These are phyloP conservation scores for Leucogyrophana mollusca DNA, from an alignment of 768 basidiomycete species.

Conservation along the genomic window DNA sequence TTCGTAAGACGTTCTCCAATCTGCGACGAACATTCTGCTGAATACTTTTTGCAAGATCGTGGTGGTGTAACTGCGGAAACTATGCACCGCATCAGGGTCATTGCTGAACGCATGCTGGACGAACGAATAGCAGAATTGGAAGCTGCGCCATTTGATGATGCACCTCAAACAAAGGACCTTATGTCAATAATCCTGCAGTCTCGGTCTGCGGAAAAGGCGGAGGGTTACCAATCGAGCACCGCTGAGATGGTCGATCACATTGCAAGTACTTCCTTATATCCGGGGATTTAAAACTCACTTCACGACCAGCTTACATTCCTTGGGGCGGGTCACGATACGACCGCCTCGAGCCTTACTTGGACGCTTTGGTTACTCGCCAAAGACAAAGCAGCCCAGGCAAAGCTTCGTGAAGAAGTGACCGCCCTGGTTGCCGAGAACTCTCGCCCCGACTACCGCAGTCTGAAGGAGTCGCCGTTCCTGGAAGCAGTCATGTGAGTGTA, in stretches of 20 bases:
- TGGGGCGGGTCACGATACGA: slow-evolving; percentile 38
- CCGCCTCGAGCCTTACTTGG: slow-evolving; percentile 15
- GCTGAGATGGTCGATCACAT: slow-evolving; percentile 53
- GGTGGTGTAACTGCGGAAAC: slow-evolving; percentile 31
- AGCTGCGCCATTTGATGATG: slow-evolving; percentile 32
- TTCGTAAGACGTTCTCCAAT: too few species aligned
- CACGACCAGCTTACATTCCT: slow-evolving; percentile 42
- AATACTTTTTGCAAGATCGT: slow-evolving; percentile 31
- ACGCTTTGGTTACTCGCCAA: slow-evolving; percentile 55
- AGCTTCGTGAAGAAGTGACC: slow-evolving; percentile 52
- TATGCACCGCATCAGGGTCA: slow-evolving; percentile 41
- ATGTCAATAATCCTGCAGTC: slow-evolving; percentile 51
- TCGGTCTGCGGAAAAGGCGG: slow-evolving; percentile 35
- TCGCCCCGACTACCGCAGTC: slow-evolving; percentile 11
- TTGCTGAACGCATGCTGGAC: slow-evolving; percentile 39
- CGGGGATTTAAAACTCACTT: too few species aligned
- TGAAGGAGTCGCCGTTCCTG: slow-evolving; percentile 11
- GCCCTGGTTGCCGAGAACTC: slow-evolving; percentile 29
- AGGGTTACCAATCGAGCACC: slow-evolving; percentile 43
- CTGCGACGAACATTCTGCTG: slow-evolving; percentile 32
- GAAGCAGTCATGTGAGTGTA: slow-evolving; percentile 14
- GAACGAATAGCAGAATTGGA: slow-evolving; percentile 38
- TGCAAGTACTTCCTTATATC: slow-evolving; percentile 23
- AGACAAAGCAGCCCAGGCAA: slow-evolving; percentile 45
- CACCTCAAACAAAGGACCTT: slow-evolving; percentile 51